phyloP scores from a whole-genome alignment of 2,329 filamentous ascomycete genomes.

The Lachnellula suecica region DNA sequence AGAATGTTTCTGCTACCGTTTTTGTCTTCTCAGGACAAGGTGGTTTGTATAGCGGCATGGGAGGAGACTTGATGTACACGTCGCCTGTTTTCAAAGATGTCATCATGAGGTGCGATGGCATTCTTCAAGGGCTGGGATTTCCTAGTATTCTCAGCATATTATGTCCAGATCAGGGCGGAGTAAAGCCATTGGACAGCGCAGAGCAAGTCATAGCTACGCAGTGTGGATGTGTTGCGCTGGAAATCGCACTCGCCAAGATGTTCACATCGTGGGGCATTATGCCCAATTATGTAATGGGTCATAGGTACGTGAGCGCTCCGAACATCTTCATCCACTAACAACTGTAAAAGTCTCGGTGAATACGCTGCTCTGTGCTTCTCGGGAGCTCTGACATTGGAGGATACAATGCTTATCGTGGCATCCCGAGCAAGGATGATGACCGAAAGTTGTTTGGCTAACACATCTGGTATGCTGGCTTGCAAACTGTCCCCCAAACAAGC shows the following conservation, averaged over 20 bases:
- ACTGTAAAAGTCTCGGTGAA: too few species aligned
- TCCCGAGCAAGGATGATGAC: neutral
- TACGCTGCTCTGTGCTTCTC: neutral
- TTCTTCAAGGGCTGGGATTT: neutral
- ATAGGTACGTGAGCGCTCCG: too few species aligned
- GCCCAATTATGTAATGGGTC: neutral
- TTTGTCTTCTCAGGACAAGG: neutral
- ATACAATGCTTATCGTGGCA: neutral
- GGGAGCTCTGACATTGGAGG: neutral
- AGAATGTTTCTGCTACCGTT: neutral
- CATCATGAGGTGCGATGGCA: neutral
- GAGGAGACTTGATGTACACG: neutral
- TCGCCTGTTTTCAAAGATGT: neutral
- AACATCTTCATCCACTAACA: too few species aligned
- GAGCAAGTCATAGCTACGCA: neutral
- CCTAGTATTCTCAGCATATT: neutral
- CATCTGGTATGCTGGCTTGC: neutral
- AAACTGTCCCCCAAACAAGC: neutral
- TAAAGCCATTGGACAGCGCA: neutral
- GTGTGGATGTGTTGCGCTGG: neutral
- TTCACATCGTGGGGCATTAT: neutral
- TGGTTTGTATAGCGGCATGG: neutral
- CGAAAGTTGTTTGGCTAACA: neutral
- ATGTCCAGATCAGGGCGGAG: neutral
- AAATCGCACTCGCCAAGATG: neutral